Evolutionary conservation across 164 flowering plant species (phyloP).

Genomic region (grape (Vitis vinifera)): ASM3070453v1 NC_081813.1:17848001-17848500

Average conservation of each 20-base stretch:
- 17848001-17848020: no score
- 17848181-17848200: not conserved
- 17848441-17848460: conserved; percentile 4
- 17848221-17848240: conserved; percentile 6
- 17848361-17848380: conserved; percentile 1
- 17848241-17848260: not conserved
- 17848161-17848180: no score
- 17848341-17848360: not conserved
- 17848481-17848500: not conserved
- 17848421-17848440: conserved; percentile 2
- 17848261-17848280: not conserved
- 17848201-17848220: not conserved
- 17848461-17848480: not conserved
- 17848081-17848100: not conserved
- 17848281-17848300: conserved; percentile 13
- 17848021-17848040: not conserved
- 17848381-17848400: conserved; percentile 12
- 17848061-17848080: not conserved
- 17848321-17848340: not conserved
- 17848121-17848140: conserved; percentile 3
- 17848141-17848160: not conserved
- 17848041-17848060: conserved; percentile 4
- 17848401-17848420: not conserved
- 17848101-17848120: conserved; percentile 1
- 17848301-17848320: conserved; percentile 9